These are phyloP conservation scores for Lachancea cidri DNA, from an alignment of 805 yeast genomes.

Conservation along the genomic window DNA sequence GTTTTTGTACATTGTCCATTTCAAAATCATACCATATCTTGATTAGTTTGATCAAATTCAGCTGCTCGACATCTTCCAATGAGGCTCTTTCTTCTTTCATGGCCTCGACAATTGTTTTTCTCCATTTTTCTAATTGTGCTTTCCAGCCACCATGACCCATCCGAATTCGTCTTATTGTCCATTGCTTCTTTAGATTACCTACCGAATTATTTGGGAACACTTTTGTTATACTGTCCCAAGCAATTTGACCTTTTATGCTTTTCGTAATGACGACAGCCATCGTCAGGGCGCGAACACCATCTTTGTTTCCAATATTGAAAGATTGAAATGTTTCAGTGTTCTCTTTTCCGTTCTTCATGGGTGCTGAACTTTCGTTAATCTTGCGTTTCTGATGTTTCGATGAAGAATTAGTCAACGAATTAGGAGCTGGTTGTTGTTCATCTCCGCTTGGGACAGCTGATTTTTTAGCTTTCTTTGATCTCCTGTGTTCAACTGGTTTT, in stretches of 20 bases:
- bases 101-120: constrained; percentile 52
- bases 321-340: not conserved
- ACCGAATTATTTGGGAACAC: constrained; percentile 40
- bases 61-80: constrained; percentile 43
- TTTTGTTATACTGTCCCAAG: constrained; percentile 56
- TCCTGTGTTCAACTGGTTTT: not conserved
- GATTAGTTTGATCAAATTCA: constrained; percentile 49
- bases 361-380: constrained; percentile 1
- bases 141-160: constrained; percentile 55
- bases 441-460: not conserved
- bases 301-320: constrained; percentile 31
- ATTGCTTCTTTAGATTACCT: constrained; percentile 50
- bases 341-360: not conserved
- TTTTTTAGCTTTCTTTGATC: not conserved
- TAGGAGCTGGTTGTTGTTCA: too few relatives aligned
- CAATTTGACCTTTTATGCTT: constrained; percentile 55
- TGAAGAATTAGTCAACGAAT: not conserved
- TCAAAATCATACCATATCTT: constrained; percentile 63
- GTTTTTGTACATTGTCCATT: constrained; percentile 16
- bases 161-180: constrained; percentile 57
- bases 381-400: constrained; percentile 2
- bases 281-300: constrained; percentile 51
- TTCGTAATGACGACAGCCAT: constrained; percentile 65
- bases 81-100: constrained; percentile 52
- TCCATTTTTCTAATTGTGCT: constrained; percentile 56